Evolutionary conservation across 2,329 filamentous ascomycete species (phyloP).

Genomic region (Dactylonectria estremocensis): DNA sequence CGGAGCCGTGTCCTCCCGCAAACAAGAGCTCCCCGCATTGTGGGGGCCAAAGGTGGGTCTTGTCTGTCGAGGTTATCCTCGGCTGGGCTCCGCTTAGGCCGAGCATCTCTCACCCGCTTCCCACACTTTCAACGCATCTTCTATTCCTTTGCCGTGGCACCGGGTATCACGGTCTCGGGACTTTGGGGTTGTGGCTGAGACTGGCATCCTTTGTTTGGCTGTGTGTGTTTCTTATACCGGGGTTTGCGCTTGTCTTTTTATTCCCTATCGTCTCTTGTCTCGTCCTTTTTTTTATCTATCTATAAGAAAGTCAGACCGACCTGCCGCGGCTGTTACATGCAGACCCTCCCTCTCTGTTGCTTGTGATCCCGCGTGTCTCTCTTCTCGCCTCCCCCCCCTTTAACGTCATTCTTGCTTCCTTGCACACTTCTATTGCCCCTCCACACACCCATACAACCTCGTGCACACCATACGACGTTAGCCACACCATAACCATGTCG

Average conservation of each 20-base stretch:
- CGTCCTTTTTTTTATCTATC: background rate
- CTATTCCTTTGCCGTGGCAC: background rate
- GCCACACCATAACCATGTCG: conserved; percentile 47
- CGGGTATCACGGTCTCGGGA: conserved; percentile 3
- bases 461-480: background rate
- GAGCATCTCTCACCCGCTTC: conserved; percentile 15
- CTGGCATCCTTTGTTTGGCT: background rate
- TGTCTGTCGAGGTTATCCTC: conserved; percentile 33
- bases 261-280: background rate
- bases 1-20: conserved; percentile 32
- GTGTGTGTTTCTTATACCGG: background rate
- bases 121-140: background rate
- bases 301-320: background rate
- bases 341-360: background rate
- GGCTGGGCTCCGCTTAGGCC: conserved; percentile 31
- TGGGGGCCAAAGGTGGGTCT: background rate
- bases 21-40: conserved; percentile 28
- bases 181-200: background rate
- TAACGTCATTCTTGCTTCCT: background rate
- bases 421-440: background rate
- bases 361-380: conserved; percentile 2
- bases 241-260: background rate
- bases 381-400: background rate
- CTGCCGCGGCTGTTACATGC: conserved; percentile 1
- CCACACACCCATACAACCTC: conserved; percentile 1